Percentiles rank a stretch among this genome's conserved stretches.
phyloP scores from a whole-genome alignment of 768 basidiomycete genomes.

The Vishniacozyma victoriae region DNA sequence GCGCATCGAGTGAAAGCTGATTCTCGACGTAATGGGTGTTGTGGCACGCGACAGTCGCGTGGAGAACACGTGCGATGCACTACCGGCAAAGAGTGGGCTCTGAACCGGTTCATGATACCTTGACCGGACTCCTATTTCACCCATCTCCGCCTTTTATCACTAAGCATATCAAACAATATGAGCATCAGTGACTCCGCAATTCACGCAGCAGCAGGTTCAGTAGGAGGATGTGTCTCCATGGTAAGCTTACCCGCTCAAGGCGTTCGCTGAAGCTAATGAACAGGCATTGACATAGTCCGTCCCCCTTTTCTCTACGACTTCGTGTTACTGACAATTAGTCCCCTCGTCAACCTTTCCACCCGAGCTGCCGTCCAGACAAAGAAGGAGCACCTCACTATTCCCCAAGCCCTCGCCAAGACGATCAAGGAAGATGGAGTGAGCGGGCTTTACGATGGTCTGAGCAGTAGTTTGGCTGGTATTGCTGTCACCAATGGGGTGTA shows the following conservation, averaged over 20 bases:
- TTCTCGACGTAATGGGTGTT: too few species aligned
- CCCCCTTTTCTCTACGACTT: neutral
- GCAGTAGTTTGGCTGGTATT: constrained; percentile 79
- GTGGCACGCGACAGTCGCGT: too few species aligned
- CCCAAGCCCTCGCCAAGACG: constrained; percentile 65
- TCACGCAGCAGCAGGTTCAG: constrained; percentile 81
- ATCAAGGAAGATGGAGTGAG: constrained; percentile 75
- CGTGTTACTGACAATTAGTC: constrained; percentile 52
- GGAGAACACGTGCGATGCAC: too few species aligned
- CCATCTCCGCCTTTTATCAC: neutral
- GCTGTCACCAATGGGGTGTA: constrained; percentile 89
- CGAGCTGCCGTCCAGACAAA: constrained; percentile 85
- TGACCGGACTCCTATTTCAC: too few species aligned
- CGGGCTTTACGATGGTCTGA: constrained; percentile 81
- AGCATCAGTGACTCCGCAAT: constrained; percentile 63
- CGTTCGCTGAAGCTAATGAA: neutral
- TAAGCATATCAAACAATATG: neutral
- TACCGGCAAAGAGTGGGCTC: too few species aligned
- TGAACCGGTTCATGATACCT: too few species aligned
- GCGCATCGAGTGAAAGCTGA: too few species aligned
- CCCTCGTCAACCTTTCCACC: constrained; percentile 85
- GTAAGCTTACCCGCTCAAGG: constrained; percentile 51
- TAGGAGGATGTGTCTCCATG: constrained; percentile 88
- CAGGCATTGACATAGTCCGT: constrained; percentile 47
- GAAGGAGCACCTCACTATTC: constrained; percentile 65